Evolutionary conservation across 2,329 filamentous ascomycete species (phyloP), one percentile per base, ranked within the genome.

Genomic region (Cryphonectria nitschkei): DNA sequence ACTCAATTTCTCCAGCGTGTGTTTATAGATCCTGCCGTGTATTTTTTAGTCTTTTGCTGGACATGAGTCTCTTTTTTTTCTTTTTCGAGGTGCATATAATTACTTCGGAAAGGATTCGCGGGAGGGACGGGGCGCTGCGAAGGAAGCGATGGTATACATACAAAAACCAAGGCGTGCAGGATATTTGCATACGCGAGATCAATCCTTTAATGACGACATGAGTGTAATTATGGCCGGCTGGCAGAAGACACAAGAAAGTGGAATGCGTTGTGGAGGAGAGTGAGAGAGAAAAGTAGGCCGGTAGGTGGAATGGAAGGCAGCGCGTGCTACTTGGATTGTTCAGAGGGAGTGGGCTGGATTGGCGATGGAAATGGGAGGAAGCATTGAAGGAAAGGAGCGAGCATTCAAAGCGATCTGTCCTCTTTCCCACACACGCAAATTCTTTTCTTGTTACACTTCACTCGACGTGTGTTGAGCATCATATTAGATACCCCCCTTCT

Each of bases 381-480:
- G 26, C 26, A 26, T 26, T 26, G 26, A 26, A 7, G 7, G 52
- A 14, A 13, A 58, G 14, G 54, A 58, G 54, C 8, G 19, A 58
- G 29, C 54, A 58, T 19, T 16, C 13, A 58, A 29, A 34, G 14
- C 32, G 54, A 32, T 66, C 39, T 46, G 8, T 66, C 39, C 32
- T 52, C 8, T 52, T 16, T 11, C 43, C 19, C 16, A 22, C 16
- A 46, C 3, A 50, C 46, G 22, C 19, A 26, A 26, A 50, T 11
- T 13, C 2, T 54, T 54, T 19, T 43, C 26, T 34, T 26, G 6
- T 60, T 46, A 22, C n/a, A 37, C 54, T 26, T 50, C 69, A 46
- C 56, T 62, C 69, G 65, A 54, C 68, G 70, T 72, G 46, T 72
- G 68, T 70, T 70, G 70, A 70, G 64, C 68, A 70, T 68, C 65